Evolutionary conservation across 306 rosid species (phyloP).

Genomic region (Citrullus amarus): DNA sequence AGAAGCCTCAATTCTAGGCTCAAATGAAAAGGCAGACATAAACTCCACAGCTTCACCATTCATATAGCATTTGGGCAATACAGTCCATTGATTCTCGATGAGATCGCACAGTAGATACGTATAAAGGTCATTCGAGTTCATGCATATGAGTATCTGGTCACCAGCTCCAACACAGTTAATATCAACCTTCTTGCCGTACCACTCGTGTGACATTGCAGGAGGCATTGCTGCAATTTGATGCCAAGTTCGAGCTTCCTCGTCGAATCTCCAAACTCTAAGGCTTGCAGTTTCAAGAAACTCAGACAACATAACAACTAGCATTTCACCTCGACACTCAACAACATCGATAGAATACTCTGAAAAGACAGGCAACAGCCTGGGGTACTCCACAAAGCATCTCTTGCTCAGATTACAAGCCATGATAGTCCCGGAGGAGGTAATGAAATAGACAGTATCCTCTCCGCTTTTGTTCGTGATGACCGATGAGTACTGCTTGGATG

Average conservation of each 20-base stretch:
- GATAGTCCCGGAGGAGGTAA: conserved; percentile 63
- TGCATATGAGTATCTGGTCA: conserved; percentile 51
- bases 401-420: conserved; percentile 55
- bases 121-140: conserved; percentile 49
- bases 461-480: conserved; percentile 47
- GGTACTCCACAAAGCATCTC: conserved; percentile 57
- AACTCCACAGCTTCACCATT: conserved; percentile 65
- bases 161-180: conserved; percentile 85
- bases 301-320: conserved; percentile 67
- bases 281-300: conserved; percentile 75
- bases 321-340: conserved; percentile 62
- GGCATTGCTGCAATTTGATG: conserved; percentile 78
- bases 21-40: conserved; percentile 81
- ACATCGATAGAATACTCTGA: conserved; percentile 80
- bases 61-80: conserved; percentile 54
- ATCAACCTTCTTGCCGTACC: conserved; percentile 87
- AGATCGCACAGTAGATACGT: conserved; percentile 53
- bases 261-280: conserved; percentile 66
- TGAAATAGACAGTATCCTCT: conserved; percentile 52
- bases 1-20: conserved; percentile 86
- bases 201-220: conserved; percentile 72
- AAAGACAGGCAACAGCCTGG: conserved; percentile 66
- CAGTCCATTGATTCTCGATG: conserved; percentile 51
- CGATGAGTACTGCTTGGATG: conserved; percentile 78
- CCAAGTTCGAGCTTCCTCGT: conserved; percentile 52